A percentile compares a stretch with the other conserved stretches of the same genome.
Conservation (phyloP, 768 basidiomycete species). For the Exidia glandulosa region DNA sequence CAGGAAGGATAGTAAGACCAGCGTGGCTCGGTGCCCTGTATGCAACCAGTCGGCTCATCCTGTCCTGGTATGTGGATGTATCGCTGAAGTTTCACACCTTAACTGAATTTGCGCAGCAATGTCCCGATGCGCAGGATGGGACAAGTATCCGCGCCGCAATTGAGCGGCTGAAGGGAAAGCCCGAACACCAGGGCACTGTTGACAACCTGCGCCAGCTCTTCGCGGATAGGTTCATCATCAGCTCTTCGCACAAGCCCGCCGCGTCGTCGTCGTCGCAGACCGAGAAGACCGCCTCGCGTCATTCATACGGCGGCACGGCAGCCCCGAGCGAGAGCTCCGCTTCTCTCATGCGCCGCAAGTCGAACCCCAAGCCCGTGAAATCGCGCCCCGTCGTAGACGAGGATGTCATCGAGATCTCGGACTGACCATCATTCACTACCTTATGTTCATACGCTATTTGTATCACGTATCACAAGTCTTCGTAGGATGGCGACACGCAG, state of each 20-base stretch:
- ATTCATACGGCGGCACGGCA: no score
- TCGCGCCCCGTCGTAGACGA: not conserved
- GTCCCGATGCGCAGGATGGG: slow-evolving; percentile 43
- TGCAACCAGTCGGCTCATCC: not conserved
- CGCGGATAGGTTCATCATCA: not conserved
- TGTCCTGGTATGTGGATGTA: not conserved
- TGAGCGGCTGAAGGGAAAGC: slow-evolving; percentile 30
- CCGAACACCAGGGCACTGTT: slow-evolving; percentile 24
- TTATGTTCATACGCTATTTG: no score
- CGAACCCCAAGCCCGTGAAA: not conserved
- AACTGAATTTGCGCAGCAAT: slow-evolving; percentile 42
- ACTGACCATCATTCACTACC: no score
- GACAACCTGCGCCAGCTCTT: slow-evolving; percentile 21
- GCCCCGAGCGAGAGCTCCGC: not conserved
- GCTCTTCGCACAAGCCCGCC: not conserved
- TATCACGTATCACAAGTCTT: no score
- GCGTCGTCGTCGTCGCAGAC: not conserved
- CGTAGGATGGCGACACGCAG: no score
- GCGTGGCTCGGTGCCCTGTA: not conserved
- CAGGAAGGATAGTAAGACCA: not conserved
- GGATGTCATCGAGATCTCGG: not conserved
- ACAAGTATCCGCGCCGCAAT: slow-evolving; percentile 38
- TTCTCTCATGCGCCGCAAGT: not conserved
- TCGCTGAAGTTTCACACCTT: slow-evolving; percentile 24
- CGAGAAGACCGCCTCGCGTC: no score